Evolutionary conservation across 1,284 basidiomycete species (phyloP), one percentile per base, ranked within the genome.

Genomic region (Heliocybe sulcata): DNA sequence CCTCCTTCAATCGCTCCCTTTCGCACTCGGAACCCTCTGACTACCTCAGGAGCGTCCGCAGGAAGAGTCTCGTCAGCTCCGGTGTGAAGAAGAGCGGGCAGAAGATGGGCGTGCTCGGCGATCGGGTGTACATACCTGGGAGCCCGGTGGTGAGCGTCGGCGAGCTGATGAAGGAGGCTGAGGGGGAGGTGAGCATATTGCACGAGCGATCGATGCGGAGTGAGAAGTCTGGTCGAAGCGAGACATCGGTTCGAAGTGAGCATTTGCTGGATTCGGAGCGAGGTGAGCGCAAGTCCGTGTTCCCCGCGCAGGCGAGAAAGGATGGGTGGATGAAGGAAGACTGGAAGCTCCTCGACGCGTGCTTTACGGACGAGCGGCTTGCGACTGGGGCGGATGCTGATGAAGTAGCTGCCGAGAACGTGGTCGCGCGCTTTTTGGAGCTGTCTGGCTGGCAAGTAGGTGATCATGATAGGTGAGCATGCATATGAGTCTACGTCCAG

Each of bases 261-360:
- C 23, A 31, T 23, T 26, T 55, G 26, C 54, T 3, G 8, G 12
- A 23, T 55, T 59, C 60, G n/a, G 62, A 61, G 2, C 59, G 56
- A 1, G 60, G 61, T 0, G 51, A 55, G 12, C 55, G 1, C 48
- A 53, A 16, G 64, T 51, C 45, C 59, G n/a, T 45, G n/a, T n/a
- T n/a, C n/a, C n/a, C n/a, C n/a, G n/a, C n/a, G n/a, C 67, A 59
- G 23, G 70, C 14, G 72, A 69, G 38, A 42, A 16, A n/a, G n/a
- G 38, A 20, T 16, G 38, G 38, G 35, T 90, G 87, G 85, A 76
- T 77, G 6, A 89, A 87, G 65, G 79, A 82, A 26, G 82, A 86
- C 56, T 90, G 85, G 84, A 88, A 85, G 65, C 66, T 76, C 35
- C 74, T 92, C 29, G 87, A 90, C 65, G 79, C 79, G 25, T 92